Base-by-base conservation (phyloP, 306 rosid genomes). In the Canavalia gladiata region DNA sequence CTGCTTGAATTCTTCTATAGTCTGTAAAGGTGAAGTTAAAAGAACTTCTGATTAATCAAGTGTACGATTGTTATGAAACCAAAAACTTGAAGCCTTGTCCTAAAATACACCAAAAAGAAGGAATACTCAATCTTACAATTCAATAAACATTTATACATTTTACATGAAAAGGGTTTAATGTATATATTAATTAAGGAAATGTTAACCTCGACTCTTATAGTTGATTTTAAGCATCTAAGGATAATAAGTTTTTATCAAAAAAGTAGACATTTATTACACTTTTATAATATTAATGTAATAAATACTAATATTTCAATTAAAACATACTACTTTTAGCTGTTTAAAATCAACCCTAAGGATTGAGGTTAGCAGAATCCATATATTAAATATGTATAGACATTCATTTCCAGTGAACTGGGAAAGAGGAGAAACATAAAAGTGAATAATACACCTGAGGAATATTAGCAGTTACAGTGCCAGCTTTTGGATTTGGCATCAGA, bases 401-500 rank as follows among this genome's bases (percentile, higher is more conserved):
- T 45, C 74, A 39, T 50, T 52, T 33, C n/a, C 10, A 37, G 31
- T 51, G 74, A 59, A 69, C 77, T 46, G 12, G 13, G 30, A 46
- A 25, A 75, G 46, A 34, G 58, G 75, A 45, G 28, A 75, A 77
- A 45, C 47, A 57, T 25, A 68, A 3, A 67, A 57, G 71, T 35
- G 13, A 64, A 67, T 60, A 72, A 47, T 62, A 65, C 68, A 96
- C 98, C 99, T 92, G 98, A 82, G 98, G 97, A 49, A 96, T 96
- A 68, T 96, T 96, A 13, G 99, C 84, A 7, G 99, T 90, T 66
- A 96, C 99, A 3, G 99, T 96, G 76, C 99, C 99, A 79, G 99
- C 99, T 90, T 96, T 96, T 2, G 99, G 99, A 89, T 96, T 96
- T 67, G 99, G 99, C 99, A 96, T 96, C 85, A 96, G 92, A 78